A percentile compares a stretch with the other conserved stretches of the same genome.
phyloP scores from a whole-genome alignment of 495 filamentous ascomycete species.

The Xylaria telfairii region DNA sequence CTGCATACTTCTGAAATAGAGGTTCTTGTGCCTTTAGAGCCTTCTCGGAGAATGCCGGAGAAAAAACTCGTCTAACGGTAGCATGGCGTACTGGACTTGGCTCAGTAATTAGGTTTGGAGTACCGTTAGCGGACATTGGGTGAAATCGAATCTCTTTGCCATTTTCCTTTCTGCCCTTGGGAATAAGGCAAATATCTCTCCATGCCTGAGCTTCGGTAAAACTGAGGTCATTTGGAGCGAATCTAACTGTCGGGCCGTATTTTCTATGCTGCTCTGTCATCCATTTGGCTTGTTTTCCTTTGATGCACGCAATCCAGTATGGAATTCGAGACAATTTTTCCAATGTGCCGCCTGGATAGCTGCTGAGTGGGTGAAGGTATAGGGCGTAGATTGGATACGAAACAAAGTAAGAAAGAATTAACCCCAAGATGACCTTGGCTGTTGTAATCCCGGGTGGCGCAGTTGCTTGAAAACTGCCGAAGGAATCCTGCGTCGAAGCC shows the following conservation, averaged over 20 bases:
- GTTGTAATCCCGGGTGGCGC: background rate
- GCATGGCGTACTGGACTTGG: constrained; percentile 29
- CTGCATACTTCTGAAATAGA: constrained; percentile 49
- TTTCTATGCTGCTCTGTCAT: constrained; percentile 42
- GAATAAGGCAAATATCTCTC: constrained; percentile 56
- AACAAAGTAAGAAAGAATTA: constrained; percentile 9
- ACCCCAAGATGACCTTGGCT: background rate
- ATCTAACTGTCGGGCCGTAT: constrained; percentile 53
- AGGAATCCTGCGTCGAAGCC: constrained; percentile 14
- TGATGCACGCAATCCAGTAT: constrained; percentile 28
- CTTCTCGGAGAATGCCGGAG: constrained; percentile 54
- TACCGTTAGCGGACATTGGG: constrained; percentile 23
- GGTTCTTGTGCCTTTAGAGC: constrained; percentile 52
- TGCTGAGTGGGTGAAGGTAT: constrained; percentile 26
- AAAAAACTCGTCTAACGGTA: constrained; percentile 44
- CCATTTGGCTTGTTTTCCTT: constrained; percentile 27
- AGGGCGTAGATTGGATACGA: constrained; percentile 25
- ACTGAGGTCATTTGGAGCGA: constrained; percentile 51
- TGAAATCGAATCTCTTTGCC: constrained; percentile 26
- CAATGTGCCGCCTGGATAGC: constrained; percentile 23
- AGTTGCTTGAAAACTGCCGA: constrained; percentile 9
- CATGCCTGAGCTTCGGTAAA: constrained; percentile 49
- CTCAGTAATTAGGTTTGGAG: constrained; percentile 16
- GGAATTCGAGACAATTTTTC: constrained; percentile 23
- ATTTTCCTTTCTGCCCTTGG: constrained; percentile 28